Evolutionary conservation across 116 monocot species (phyloP), one percentile per base, ranked within the genome.

Genomic region (Dioscorea cayenensis): DNA sequence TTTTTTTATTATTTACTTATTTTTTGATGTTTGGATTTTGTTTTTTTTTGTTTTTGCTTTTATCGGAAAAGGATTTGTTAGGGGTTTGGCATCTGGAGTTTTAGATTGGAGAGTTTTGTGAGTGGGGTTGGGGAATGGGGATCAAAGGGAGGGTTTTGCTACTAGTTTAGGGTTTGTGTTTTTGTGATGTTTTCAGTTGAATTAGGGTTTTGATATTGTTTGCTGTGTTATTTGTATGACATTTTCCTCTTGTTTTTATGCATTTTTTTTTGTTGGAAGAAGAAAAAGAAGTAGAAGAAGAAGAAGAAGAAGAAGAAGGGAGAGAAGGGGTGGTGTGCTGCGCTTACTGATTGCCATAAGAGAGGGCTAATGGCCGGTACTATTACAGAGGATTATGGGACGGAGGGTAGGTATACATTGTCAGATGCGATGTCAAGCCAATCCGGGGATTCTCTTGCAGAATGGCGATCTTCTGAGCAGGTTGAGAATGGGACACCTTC

Each of bases 401-500:
- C 58, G 7, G 85, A 67, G 7, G 75, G 64, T 52, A 77, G 77
- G 52, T 75, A 63, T 72, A 73, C 76, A 11, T 75, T 63, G 11
- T 29, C 60, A 13, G 83, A 88, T 21, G 81, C 71, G 38, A 60
- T 81, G 73, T 77, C 80, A 13, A 75, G 63, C 66, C 77, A 81
- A 29, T 77, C 89, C 5, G 74, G 71, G 48, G 92, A 92, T 66
- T 85, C 87, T 68, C 71, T 92, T 63, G 71, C 78, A 7, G 95
- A 95, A 66, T 92, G 86, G 85, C 68, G 92, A 28, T 95, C 92
- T 10, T 73, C 72, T 8, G 92, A 89, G 76, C 92, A 95, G 66
- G 81, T 92, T 36, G 95, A 95, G 74, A 95, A 95, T 76, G 95
- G 92, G 21, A 82, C 78, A 60, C 82, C 87, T 17, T 92, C 92